Percentiles rank a stretch among this genome's conserved stretches.
These are phyloP conservation scores for Xylaria polymorpha DNA, from an alignment of 2,329 filamentous ascomycete genomes.

Conservation along the genomic window DNA sequence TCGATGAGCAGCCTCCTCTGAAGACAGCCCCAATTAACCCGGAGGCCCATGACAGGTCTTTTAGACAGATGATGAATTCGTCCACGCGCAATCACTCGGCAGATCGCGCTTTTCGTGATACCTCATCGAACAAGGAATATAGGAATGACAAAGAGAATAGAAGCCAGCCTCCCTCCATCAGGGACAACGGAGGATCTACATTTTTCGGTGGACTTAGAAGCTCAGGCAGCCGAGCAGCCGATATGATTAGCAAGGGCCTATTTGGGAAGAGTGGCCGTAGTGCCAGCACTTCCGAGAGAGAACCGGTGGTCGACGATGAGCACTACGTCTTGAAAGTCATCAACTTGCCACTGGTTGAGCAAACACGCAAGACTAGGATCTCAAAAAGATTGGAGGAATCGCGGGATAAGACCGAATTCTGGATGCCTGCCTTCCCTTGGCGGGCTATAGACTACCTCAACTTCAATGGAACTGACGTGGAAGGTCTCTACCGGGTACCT, in stretches of 20 bases:
- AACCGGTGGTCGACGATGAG: conserved; percentile 77
- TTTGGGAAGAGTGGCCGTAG: conserved; percentile 82
- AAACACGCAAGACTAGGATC: conserved; percentile 90
- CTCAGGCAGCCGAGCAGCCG: conserved; percentile 78
- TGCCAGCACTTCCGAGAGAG: conserved; percentile 75
- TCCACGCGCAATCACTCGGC: conserved; percentile 76
- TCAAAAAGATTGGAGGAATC: conserved; percentile 89
- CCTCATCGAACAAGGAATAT: conserved; percentile 55
- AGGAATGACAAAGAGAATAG: conserved; percentile 61
- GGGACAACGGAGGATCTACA: conserved; percentile 69
- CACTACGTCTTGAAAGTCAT: conserved; percentile 88
- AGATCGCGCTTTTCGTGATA: conserved; percentile 69
- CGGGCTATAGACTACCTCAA: conserved; percentile 96
- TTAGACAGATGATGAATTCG: conserved; percentile 75
- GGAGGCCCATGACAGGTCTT: conserved; percentile 69
- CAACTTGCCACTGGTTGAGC: conserved; percentile 85
- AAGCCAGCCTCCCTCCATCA: conserved; percentile 65
- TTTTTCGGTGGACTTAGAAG: conserved; percentile 80
- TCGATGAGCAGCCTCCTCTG: conserved; percentile 57
- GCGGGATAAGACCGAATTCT: conserved; percentile 95
- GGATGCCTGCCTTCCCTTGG: conserved; percentile 98
- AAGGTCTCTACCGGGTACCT: conserved; percentile 91
- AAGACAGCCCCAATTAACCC: conserved; percentile 72
- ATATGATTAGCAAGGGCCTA: conserved; percentile 83
- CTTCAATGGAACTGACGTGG: conserved; percentile 92